Conservation (phyloP, 768 basidiomycete genomes). For the Dacryopinax primogenitus region DNA sequence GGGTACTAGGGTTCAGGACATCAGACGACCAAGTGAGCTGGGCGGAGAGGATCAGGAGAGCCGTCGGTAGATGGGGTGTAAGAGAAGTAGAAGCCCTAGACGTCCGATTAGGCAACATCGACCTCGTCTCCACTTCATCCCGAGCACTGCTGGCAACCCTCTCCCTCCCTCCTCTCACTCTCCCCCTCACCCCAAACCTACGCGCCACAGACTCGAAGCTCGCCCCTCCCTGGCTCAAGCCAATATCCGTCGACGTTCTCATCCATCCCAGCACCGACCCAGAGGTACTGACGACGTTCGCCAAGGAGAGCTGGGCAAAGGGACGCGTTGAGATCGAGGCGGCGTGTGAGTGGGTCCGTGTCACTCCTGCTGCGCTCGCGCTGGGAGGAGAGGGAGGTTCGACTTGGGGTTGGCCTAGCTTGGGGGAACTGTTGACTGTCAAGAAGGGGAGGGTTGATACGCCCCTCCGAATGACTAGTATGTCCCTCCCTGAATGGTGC, state of each 20-base stretch:
- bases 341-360: constrained; percentile 32
- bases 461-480: neutral
- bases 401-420: constrained; percentile 23
- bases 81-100: constrained; percentile 43
- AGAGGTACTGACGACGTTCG: constrained; percentile 38
- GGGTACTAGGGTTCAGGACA: constrained; percentile 24
- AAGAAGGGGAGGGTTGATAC: constrained; percentile 41
- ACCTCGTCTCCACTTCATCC: neutral
- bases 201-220: constrained; percentile 32
- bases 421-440: constrained; percentile 37
- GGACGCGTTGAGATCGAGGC: constrained; percentile 38
- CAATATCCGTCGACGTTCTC: constrained; percentile 39
- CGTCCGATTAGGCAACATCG: constrained; percentile 40
- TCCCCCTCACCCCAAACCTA: constrained; percentile 41
- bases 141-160: constrained; percentile 36
- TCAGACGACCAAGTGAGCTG: neutral
- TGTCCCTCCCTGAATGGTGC: neutral
- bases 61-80: constrained; percentile 49
- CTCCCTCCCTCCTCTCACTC: constrained; percentile 37
- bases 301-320: constrained; percentile 44
- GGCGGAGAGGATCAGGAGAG: constrained; percentile 22
- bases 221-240: constrained; percentile 40
- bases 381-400: constrained; percentile 34
- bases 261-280: constrained; percentile 44
- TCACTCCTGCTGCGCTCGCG: constrained; percentile 20